phyloP scores from a whole-genome alignment of 495 filamentous ascomycete species.

The Aspergillus conjunctus region DNA sequence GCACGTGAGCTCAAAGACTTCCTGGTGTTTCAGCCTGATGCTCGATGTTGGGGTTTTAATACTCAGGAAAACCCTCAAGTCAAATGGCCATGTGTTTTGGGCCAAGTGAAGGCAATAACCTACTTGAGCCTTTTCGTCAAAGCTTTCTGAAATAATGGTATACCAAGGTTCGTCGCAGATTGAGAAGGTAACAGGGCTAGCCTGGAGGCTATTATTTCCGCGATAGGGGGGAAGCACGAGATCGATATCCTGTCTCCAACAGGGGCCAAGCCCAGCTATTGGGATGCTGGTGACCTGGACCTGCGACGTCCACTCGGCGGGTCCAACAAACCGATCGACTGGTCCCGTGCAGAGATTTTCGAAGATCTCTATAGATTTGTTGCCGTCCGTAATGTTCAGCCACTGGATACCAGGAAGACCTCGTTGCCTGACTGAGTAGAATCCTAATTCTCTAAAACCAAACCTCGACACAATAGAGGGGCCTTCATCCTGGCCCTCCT shows the following conservation, averaged over 20 bases:
- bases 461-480: conserved; percentile 59
- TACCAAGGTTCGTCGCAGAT: conserved; percentile 33
- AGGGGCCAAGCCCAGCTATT: conserved; percentile 53
- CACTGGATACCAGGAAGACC: conserved; percentile 54
- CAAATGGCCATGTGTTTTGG: conserved; percentile 27
- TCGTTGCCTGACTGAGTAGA: conserved; percentile 60
- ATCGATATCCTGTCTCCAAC: conserved; percentile 50
- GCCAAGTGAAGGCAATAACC: conserved; percentile 56
- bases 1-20: conserved; percentile 54
- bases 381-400: conserved; percentile 54
- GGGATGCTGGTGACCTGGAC: conserved; percentile 58
- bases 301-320: conserved; percentile 44
- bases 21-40: conserved; percentile 42
- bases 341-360: conserved; percentile 51
- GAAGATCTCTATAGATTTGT: conserved; percentile 48
- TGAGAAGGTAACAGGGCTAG: conserved; percentile 27
- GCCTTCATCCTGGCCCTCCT: conserved; percentile 37
- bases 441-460: conserved; percentile 57
- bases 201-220: conserved; percentile 36
- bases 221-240: conserved; percentile 45
- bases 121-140: conserved; percentile 55
- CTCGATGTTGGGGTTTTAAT: conserved; percentile 41
- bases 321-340: conserved; percentile 35
- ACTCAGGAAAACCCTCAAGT: conserved; percentile 30
- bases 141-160: conserved; percentile 55